A percentile compares a stretch with the other conserved stretches of the same genome.
Conservation (phyloP, 1,139 yeast species). For the Eremothecium gossypii region DNA sequence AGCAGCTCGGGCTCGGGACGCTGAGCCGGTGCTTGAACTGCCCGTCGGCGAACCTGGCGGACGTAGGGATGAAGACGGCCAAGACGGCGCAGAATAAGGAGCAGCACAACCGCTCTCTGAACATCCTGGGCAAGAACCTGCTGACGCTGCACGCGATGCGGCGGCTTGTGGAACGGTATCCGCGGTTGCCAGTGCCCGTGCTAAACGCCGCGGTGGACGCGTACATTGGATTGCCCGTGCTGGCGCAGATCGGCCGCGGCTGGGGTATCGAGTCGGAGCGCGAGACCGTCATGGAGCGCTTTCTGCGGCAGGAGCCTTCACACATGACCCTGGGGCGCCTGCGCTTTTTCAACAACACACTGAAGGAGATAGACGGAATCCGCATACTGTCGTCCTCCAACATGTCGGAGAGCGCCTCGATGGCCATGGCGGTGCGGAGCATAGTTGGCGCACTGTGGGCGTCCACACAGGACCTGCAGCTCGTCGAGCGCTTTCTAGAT, state of each 20-base stretch:
- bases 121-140: conserved; percentile 69
- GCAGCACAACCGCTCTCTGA: conserved; percentile 65
- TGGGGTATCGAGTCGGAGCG: conserved; percentile 89
- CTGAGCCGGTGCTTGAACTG: conserved; percentile 74
- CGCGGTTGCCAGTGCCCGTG: conserved; percentile 78
- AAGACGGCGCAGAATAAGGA: conserved; percentile 23
- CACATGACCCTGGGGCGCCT: conserved; percentile 56
- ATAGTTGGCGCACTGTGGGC: conserved; percentile 63
- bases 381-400: conserved; percentile 18
- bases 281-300: conserved; percentile 55
- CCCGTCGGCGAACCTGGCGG: conserved; percentile 31
- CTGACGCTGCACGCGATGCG: conserved; percentile 71
- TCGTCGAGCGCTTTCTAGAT: conserved; percentile 59
- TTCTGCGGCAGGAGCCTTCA: conserved; percentile 60
- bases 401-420: conserved; percentile 27
- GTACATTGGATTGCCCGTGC: conserved; percentile 55
- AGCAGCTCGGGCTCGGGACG: conserved; percentile 49
- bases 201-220: conserved; percentile 67
- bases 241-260: conserved; percentile 53
- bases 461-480: conserved; percentile 32
- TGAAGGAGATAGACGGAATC: conserved; percentile 25
- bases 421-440: conserved; percentile 57
- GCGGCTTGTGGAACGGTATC: conserved; percentile 63
- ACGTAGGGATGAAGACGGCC: conserved; percentile 21
- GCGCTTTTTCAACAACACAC: conserved; percentile 36